phyloP scores from a whole-genome alignment of 192 early-diverging fungal species.

The Thoreauomyces humboldtii region DNA sequence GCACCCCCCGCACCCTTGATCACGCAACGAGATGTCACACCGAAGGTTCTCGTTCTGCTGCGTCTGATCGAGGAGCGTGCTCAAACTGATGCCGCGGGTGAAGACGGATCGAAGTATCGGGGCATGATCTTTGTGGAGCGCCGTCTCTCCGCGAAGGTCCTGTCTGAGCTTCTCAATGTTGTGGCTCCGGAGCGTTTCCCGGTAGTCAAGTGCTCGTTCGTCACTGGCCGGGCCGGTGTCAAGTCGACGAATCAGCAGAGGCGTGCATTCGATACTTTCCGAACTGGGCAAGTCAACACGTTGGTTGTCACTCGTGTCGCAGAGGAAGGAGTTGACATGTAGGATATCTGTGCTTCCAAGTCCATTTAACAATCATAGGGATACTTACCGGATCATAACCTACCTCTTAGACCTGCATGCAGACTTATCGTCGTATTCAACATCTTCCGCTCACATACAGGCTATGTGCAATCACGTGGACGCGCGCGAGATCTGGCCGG shows the following conservation, averaged over 20 bases:
- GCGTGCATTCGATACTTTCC: slow-evolving; percentile 67
- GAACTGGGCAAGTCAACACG: slow-evolving; percentile 64
- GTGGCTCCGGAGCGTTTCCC: slow-evolving; percentile 27
- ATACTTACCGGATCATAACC: neutral
- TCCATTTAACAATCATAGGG: neutral
- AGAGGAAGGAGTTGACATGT: slow-evolving; percentile 90
- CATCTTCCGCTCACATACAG: slow-evolving; percentile 72
- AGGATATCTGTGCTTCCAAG: slow-evolving; percentile 8
- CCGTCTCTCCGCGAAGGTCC: slow-evolving; percentile 60
- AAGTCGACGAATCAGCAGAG: slow-evolving; percentile 35
- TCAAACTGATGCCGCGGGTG: neutral
- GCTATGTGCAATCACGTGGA: slow-evolving; percentile 91
- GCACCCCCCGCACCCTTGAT: slow-evolving; percentile 14
- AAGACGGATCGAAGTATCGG: slow-evolving; percentile 54
- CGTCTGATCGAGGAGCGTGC: slow-evolving; percentile 29
- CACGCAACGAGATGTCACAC: slow-evolving; percentile 25
- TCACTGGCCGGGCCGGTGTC: slow-evolving; percentile 53
- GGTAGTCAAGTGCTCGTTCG: slow-evolving; percentile 25
- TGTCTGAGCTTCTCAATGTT: slow-evolving; percentile 49
- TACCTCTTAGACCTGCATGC: slow-evolving; percentile 40
- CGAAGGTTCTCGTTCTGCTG: slow-evolving; percentile 35
- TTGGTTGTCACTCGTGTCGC: slow-evolving; percentile 86
- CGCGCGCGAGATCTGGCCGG: slow-evolving; percentile 67
- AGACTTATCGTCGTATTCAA: slow-evolving; percentile 67
- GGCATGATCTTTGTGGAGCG: slow-evolving; percentile 82